These are phyloP conservation scores for Physcomitrellopsis africana DNA, from an alignment of 225 moss, liverwort and hornwort genomes.

Conservation along the genomic window DNA sequence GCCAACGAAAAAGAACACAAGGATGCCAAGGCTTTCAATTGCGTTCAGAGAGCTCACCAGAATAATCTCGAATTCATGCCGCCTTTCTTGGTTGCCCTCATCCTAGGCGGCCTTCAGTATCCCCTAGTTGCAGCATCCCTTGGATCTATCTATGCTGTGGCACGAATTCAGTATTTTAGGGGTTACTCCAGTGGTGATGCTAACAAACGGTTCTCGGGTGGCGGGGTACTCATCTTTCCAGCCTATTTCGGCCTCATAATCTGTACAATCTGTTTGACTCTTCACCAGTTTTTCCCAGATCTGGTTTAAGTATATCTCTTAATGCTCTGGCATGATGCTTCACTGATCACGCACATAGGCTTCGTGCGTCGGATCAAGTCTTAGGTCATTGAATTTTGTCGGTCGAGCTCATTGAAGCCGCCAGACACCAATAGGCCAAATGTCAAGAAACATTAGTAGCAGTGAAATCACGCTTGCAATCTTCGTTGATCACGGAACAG, in stretches of 20 bases:
- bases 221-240: constrained; percentile 28
- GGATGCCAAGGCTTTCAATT: constrained; percentile 49
- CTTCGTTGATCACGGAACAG: too few species aligned
- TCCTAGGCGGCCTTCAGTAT: constrained; percentile 56
- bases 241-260: constrained; percentile 24
- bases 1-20: constrained; percentile 36
- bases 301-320: constrained; percentile 20
- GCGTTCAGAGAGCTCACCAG: constrained; percentile 54
- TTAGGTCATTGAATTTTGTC: too few species aligned
- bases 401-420: too few species aligned
- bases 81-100: constrained; percentile 25
- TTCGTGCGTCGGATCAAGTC: too few species aligned
- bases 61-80: constrained; percentile 42
- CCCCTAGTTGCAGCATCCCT: constrained; percentile 47
- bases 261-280: constrained; percentile 31
- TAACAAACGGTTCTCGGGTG: constrained; percentile 24
- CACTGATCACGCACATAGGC: background rate
- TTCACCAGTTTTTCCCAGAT: constrained; percentile 50
- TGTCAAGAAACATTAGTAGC: too few species aligned
- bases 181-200: constrained; percentile 60
- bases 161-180: constrained; percentile 53
- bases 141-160: constrained; percentile 44
- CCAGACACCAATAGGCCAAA: too few species aligned
- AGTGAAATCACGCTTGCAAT: too few species aligned
- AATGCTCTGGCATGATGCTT: background rate